Base-by-base conservation (phyloP, 2,329 filamentous ascomycete species). In the Aureobasidium sp. region DNA sequence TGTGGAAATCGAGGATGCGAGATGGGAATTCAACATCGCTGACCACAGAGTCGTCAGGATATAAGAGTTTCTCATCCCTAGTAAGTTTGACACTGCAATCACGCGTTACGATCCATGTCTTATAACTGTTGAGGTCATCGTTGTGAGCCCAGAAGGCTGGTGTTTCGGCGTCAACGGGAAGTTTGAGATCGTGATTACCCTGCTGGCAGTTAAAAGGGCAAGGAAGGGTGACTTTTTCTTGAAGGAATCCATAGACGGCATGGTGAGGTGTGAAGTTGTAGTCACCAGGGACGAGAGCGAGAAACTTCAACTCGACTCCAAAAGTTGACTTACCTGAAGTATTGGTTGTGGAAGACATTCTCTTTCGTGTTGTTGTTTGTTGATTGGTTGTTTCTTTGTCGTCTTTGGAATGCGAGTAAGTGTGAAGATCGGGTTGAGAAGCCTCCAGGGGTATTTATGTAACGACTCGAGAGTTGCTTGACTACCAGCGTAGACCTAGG, bases 321-420 rank as follows among this genome's bases (percentile, higher is more conserved):
- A 60, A 31, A 15, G 45, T 60, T 14, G 42, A 48, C 54, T 58
- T 42, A 58, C 54, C 54, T 24, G 54, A 22, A 58, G 54, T 45
- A 31, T 22, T 33, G n/a, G 40, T 11, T 14, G 27, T 45, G 27
- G 17, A 24, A 19, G 42, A 29, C 53, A 57, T 57, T 2, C 9
- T 57, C 3, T 17, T 1, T 33, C 15, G 45, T 48, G 15, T n/a
- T 45, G 39, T 57, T 19, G 37, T 11, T 11, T 45, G 17, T 19
- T 58, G n/a, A 7, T 24, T 14, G 54, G 0, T 47, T 27, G 15
- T 3, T 47, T 27, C 19, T 37, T 58, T 14, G 14, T 39, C 15
- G 29, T 24, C 15, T 45, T 27, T 48, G 2, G 14, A 6, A 7
- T 15, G 12, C 0, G 31, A n/a, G 24, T 17, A 11, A 15, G 3